Evolutionary conservation across 2,329 filamentous ascomycete species (phyloP).

Genomic region (Colletotrichum incanum): DNA sequence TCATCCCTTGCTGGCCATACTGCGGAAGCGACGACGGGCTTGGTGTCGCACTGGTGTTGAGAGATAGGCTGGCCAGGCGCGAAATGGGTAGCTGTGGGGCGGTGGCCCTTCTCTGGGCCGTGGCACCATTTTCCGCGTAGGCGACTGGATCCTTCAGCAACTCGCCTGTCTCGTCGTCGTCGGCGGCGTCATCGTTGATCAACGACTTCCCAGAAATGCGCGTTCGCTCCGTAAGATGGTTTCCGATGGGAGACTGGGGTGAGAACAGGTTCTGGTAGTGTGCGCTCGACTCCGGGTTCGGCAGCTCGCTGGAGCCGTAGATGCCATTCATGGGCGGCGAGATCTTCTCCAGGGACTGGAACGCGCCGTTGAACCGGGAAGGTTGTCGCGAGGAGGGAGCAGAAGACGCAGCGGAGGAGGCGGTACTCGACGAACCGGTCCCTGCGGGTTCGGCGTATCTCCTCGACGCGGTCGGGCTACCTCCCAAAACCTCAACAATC

Average conservation of each 20-base stretch:
- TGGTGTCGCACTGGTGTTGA: conserved; percentile 73
- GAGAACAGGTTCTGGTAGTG: conserved; percentile 78
- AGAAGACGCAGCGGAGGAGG: conserved; percentile 60
- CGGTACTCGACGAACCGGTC: conserved; percentile 49
- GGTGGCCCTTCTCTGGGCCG: conserved; percentile 74
- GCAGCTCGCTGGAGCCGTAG: conserved; percentile 70
- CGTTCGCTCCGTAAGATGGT: conserved; percentile 74
- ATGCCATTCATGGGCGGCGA: conserved; percentile 72
- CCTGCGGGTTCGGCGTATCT: conserved; percentile 47
- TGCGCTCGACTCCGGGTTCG: conserved; percentile 68
- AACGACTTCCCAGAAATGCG: conserved; percentile 78
- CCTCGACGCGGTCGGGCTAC: conserved; percentile 54
- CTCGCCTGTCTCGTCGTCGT: conserved; percentile 80
- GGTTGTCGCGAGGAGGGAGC: conserved; percentile 67
- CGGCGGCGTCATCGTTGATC: conserved; percentile 76
- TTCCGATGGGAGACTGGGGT: conserved; percentile 81
- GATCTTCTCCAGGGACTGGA: conserved; percentile 74
- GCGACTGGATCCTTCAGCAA: conserved; percentile 81
- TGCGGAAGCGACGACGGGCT: conserved; percentile 69
- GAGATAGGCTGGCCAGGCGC: conserved; percentile 78
- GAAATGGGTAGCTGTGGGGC: conserved; percentile 80
- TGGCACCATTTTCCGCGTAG: conserved; percentile 78
- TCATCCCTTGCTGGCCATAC: conserved; percentile 54
- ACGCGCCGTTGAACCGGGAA: conserved; percentile 72
- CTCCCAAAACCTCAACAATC: conserved; percentile 71